Evolutionary conservation across 176 grass and related monocot species (phyloP), one percentile per base, ranked within the genome.

Genomic region (Oryza glaberrima): DNA sequence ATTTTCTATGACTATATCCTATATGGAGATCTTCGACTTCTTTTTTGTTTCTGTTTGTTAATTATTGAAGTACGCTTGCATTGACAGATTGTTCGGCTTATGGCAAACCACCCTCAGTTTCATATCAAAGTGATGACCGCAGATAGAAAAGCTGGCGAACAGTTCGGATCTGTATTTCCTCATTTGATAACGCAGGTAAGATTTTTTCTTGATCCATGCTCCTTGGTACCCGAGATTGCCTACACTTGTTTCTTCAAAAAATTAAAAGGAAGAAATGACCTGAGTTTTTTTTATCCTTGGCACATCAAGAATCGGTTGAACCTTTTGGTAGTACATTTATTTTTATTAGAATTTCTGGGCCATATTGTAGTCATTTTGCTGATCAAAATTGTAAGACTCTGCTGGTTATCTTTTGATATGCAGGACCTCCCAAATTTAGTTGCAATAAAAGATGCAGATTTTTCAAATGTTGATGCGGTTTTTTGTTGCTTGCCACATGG

Each of bases 401-500:
- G 3, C 41, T 43, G 20, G 60, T 77, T 73, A 51, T 79, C 45
- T 82, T 84, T 81, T 82, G 15, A n/a, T 80, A 49, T 46, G 19
- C 77, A 98, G 96, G 91, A 98, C 65, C 84, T 95, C 75, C 96
- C 93, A 60, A 83, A 85, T 83, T 83, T 98, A 84, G 91, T 92
- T 89, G 93, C 93, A 49, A 80, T 98, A 76, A 95, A 98, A 90
- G 93, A 98, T 76, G 90, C 90, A 30, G 84, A 98, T 82, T 98
- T 98, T 92, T 92, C 96, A 69, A 68, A 92, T 8, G 75, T 95
- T 85, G 96, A 95, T 95, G 96, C 91, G 67, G 93, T 95, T 49
- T 98, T 98, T 92, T 98, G 96, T 94, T 98, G 96, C 88, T 95
- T 98, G 85, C 96, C 96, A 78, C 96, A 98, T 88, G 96, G 93